Base-by-base conservation (phyloP, 2,329 filamentous ascomycete genomes). In the Microcera coccophila region DNA sequence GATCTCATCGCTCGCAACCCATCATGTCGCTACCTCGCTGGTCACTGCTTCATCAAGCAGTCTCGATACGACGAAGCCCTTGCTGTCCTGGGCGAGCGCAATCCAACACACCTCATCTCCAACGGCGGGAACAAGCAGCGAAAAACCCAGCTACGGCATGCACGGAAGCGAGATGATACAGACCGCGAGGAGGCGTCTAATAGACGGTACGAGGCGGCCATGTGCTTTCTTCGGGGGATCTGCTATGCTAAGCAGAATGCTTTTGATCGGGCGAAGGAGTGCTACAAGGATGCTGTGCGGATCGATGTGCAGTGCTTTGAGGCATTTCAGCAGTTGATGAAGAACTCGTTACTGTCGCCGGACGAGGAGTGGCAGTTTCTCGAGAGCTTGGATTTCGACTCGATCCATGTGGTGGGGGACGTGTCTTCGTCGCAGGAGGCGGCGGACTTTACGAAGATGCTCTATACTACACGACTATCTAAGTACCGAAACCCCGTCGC, bases 281-380 rank as follows among this genome's bases (percentile, higher is more conserved):
- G 93, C 70, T 98, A 97, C 75, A 97, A 96, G 70, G 89, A 95
- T 58, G 93, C 93, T 2, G 90, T 97, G 35, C 82, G 87, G 48
- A 96, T 98, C 60, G 93, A 98, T 62, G 90, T 97, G 3, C 90
- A 95, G 65, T 98, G 93, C 68, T 97, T 95, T 62, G 93, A 98
- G 67, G 93, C 93, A 1, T 97, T 98, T 61, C 90, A 96, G 58
- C 90, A 97, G 70, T 78, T 98, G 42, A 96, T 97, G 83, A 89
- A 90, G 69, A 98, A 98, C 69, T 87, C 87, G 16, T 76, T 98
- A 48, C 86, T 98, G 80, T 81, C 81, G 36, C 90, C 90, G 0
- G 83, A 87, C 26, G 90, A 96, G 65, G 90, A 96, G 62, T 88
- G 91, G 78, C 79, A 84, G 38, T 95, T 96, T 49, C 76, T 96